Base-by-base conservation (phyloP, 1,284 basidiomycete genomes). In the Pterula multifida region DNA sequence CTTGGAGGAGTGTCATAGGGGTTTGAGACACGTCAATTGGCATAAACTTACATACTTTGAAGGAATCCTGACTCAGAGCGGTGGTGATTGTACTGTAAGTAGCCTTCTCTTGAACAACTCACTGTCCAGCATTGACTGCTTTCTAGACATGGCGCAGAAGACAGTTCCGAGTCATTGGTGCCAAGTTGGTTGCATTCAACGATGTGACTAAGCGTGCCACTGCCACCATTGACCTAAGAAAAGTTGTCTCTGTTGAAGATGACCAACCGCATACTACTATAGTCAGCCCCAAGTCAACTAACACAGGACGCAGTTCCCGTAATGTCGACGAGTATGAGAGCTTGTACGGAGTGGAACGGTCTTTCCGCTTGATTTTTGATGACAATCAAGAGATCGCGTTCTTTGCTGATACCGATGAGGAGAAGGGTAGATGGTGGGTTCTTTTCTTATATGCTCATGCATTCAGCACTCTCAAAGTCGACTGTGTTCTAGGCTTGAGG, bases 121-220 rank as follows among this genome's bases (percentile, higher is more conserved):
- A 19, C 28, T 13, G 47, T 21, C 47, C 21, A 46, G 36, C 42
- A 50, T 22, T 51, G 36, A 42, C 50, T 50, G 11, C 26, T 25
- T 32, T 32, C 28, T 56, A 95, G 89, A 81, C 83, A 11, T 96
- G 93, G 83, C 82, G 90, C 44, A 76, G 95, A 46, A 80, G 95
- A 39, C 81, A 85, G 53, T 77, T 97, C 55, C 81, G 92, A 42
- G 76, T 97, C 3, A 85, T 91, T 49, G 94, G 95, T 3, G 79
- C 86, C 12, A 86, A 79, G 57, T 72, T 98, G 45, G 77, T 98
- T 45, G 92, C 94, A 1, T 95, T 88, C 70, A 95, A 90, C 60
- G 91, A 97, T 59, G 83, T 98, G 2, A 98, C 95, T 22, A 92
- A 88, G 70, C 88, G 84, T 58, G 83, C 90, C 1, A 94, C 84